Base-by-base conservation (phyloP, 2,329 filamentous ascomycete species). In the Aspergillus floridensis region DNA sequence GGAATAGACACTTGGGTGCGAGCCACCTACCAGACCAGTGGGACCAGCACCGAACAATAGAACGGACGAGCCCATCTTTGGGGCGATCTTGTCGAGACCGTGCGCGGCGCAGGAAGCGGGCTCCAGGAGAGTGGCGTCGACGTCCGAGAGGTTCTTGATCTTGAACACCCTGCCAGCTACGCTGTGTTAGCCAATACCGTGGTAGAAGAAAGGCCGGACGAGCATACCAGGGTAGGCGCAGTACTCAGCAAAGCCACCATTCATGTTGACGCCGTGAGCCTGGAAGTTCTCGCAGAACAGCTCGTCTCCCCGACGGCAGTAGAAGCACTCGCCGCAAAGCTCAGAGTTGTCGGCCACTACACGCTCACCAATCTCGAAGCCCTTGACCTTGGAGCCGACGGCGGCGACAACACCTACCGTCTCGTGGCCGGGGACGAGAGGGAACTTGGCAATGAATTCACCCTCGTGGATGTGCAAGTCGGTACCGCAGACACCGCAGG, bases 231-330 rank as follows among this genome's bases (percentile, higher is more conserved):
- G 81, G 66, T 82, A 84, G 14, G 79, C 78, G 63, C 81, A 83
- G 79, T 89, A 91, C 73, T 91, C 87, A 53, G 88, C 88, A 67
- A 91, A 91, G 31, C 88, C 88, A 66, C 88, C 88, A 63, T 88
- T 84, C 74, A 89, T 80, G 71, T 71, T 73, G 44, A 75, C 75
- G 62, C 72, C 87, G 65, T 89, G 86, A 21, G 85, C 86, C 65
- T 86, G 82, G 73, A 88, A 87, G 70, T 88, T 82, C 74, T 89
- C 87, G 73, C 88, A 91, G 58, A 90, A 83, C 50, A 90, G 76
- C 31, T 85, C 80, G 70, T 90, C 82, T 55, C 88, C 87, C 58
- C 86, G 84, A 64, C 85, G 84, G 78, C 88, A 91, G 79, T 90
- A 89, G 80, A 88, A 89, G 77, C 88, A 91, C 74, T 87, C 83